phyloP scores from a whole-genome alignment of 2,329 filamentous ascomycete genomes.

The Apiospora malaysiana region DNA sequence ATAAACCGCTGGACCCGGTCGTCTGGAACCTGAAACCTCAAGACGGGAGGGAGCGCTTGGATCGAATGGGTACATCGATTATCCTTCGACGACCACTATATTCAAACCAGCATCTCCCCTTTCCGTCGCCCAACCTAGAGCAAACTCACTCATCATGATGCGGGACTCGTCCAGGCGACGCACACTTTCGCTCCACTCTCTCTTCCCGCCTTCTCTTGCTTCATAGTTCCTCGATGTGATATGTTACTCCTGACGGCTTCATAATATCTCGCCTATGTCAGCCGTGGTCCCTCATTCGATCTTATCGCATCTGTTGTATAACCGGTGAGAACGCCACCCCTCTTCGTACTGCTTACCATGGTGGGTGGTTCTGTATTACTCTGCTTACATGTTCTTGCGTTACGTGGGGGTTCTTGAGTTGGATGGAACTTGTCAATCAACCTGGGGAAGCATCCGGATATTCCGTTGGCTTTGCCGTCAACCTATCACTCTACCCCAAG shows the following conservation, averaged over 20 bases:
- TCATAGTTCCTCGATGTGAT: not conserved
- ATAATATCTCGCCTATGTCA: not conserved
- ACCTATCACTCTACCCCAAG: not conserved
- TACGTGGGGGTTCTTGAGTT: too few relatives aligned
- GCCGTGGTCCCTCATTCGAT: not conserved
- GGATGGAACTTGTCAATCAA: too few relatives aligned
- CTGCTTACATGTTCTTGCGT: not conserved
- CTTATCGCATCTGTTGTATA: slow-evolving; percentile 15
- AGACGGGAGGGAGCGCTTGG: not conserved
- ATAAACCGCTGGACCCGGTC: not conserved
- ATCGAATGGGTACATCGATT: not conserved
- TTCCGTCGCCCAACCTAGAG: too few relatives aligned
- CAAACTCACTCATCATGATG: not conserved
- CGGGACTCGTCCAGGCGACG: not conserved
- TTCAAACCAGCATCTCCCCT: too few relatives aligned
- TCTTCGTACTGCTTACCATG: not conserved
- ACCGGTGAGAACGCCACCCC: not conserved
- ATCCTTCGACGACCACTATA: too few relatives aligned
- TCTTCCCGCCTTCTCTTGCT: not conserved
- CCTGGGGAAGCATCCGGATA: not conserved
- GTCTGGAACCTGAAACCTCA: not conserved
- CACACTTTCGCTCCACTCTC: not conserved
- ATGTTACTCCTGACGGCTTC: not conserved
- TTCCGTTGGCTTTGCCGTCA: not conserved
- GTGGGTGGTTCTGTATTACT: not conserved